Conservation (phyloP, 164 flowering plant genomes). For the Chimonanthus salicifolius region DNA sequence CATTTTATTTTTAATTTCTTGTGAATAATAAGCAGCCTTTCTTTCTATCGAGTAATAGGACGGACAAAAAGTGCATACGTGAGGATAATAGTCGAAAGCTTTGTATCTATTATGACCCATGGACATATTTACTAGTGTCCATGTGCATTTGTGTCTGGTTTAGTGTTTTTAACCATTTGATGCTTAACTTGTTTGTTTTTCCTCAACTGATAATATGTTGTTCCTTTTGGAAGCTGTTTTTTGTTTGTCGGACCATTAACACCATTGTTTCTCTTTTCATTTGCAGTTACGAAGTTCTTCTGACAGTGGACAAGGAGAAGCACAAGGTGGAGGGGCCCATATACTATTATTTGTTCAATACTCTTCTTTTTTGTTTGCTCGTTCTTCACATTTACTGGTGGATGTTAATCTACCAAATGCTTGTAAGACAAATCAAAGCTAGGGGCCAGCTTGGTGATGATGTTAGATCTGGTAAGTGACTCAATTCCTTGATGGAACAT, state of each 20-base stretch:
- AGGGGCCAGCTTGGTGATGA: constrained; percentile 85
- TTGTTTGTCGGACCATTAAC: neutral
- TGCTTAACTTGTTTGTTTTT: neutral
- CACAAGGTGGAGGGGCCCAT: constrained; percentile 69
- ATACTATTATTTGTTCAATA: constrained; percentile 77
- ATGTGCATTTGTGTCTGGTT: neutral
- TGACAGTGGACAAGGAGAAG: constrained; percentile 58
- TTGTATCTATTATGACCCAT: no score
- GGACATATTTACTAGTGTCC: no score
- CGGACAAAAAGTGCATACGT: no score
- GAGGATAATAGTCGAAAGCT: no score
- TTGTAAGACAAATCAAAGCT: constrained; percentile 77
- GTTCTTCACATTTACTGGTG: constrained; percentile 94
- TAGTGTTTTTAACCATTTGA: neutral
- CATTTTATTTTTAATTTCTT: no score
- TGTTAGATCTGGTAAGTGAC: constrained; percentile 83
- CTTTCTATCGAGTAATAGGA: no score
- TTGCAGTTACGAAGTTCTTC: constrained; percentile 81
- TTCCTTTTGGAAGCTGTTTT: neutral
- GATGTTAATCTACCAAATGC: constrained; percentile 83
- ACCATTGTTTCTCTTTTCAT: neutral
- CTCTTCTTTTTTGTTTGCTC: constrained; percentile 74
- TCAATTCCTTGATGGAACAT: neutral
- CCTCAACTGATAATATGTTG: no score
- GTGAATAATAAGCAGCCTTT: no score